Percentiles rank a stretch among this genome's conserved stretches.
phyloP scores from a whole-genome alignment of 805 yeast species.

The Starmerella sp. region DNA sequence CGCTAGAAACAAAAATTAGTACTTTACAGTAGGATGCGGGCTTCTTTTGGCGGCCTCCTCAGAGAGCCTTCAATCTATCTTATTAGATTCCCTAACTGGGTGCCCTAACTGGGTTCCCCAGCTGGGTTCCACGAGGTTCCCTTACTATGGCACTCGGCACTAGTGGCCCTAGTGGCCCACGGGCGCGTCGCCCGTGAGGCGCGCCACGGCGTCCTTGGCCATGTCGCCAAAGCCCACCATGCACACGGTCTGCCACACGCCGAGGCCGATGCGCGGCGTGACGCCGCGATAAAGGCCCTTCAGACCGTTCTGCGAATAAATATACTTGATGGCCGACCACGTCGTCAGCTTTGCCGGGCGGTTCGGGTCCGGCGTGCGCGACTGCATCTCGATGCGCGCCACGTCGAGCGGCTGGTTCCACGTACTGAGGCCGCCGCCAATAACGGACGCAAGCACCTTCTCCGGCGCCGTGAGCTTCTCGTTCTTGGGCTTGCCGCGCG shows the following conservation, averaged over 20 bases:
- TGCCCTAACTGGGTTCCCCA: too few relatives aligned
- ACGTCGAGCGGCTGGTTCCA: slow-evolving; percentile 99
- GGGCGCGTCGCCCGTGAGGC: slow-evolving; percentile 49
- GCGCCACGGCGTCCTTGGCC: slow-evolving; percentile 60
- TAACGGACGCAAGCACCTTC: slow-evolving; percentile 69
- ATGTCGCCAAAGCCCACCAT: slow-evolving; percentile 98
- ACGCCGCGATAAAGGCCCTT: slow-evolving; percentile 93
- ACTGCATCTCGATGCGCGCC: slow-evolving; percentile 95
- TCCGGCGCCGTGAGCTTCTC: slow-evolving; percentile 61
- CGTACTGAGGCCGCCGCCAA: slow-evolving; percentile 96
- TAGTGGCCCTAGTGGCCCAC: slow-evolving; percentile 24
- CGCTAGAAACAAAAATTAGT: too few relatives aligned
- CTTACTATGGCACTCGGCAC: too few relatives aligned
- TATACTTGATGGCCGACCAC: slow-evolving; percentile 63
- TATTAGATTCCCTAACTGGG: too few relatives aligned
- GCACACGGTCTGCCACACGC: slow-evolving; percentile 97
- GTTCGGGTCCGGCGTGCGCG: slow-evolving; percentile 84
- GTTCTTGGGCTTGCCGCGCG: slow-evolving; percentile 40
- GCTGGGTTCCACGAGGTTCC: too few relatives aligned
- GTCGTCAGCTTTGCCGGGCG: slow-evolving; percentile 88
- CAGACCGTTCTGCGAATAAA: slow-evolving; percentile 70
- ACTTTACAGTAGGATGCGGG: too few relatives aligned
- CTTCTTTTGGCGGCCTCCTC: too few relatives aligned
- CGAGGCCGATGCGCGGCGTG: slow-evolving; percentile 90
- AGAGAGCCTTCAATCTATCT: too few relatives aligned